These are phyloP conservation scores for Sisymbrium irio DNA, from an alignment of 345 rosid species.

Conservation along the genomic window DNA sequence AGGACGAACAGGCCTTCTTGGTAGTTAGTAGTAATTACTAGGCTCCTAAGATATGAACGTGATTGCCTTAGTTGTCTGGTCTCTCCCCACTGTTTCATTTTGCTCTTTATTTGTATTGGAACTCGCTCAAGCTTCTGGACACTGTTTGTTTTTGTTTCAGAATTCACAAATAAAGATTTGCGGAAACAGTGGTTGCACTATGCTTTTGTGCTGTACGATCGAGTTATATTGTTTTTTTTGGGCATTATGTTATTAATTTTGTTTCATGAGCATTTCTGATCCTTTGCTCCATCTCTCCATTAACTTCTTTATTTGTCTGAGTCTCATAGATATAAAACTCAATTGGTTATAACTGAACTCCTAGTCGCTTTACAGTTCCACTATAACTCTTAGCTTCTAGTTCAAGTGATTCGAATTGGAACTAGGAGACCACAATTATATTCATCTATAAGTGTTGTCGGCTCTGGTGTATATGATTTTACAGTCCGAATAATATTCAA, in stretches of 20 bases:
- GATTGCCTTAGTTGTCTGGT: neutral
- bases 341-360: neutral
- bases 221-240: neutral
- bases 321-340: neutral
- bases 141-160: constrained; percentile 12
- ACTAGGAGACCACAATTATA: neutral
- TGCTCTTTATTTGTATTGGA: constrained; percentile 19
- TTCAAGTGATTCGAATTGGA: neutral
- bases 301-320: neutral
- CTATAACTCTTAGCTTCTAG: neutral
- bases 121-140: constrained; percentile 2
- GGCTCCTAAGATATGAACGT: constrained; percentile 13
- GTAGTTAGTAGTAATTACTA: constrained; percentile 17
- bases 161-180: constrained; percentile 18
- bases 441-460: neutral
- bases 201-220: neutral
- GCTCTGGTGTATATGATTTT: too few species aligned
- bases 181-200: neutral
- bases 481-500: neutral
- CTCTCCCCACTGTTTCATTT: constrained; percentile 3
- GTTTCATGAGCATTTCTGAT: neutral
- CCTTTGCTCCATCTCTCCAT: neutral
- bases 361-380: neutral
- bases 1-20: neutral
- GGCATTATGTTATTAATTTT: neutral